Conservation (phyloP, 148 eudicot genomes). For the Chenopodium suecicum region DNA sequence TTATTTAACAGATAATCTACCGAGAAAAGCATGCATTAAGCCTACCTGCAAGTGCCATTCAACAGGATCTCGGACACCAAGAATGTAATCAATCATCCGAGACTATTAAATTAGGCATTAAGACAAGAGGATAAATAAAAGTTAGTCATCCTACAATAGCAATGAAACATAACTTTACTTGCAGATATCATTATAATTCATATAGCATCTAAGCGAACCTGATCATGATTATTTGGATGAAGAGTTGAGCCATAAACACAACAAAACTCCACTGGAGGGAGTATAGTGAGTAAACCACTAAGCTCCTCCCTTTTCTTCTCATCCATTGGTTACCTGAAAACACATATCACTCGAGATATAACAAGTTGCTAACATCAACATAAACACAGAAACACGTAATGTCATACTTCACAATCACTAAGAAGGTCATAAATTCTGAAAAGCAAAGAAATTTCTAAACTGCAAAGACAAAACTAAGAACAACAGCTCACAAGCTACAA, state of each 20-base stretch:
- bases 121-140: conserved; percentile 6
- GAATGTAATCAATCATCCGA: conserved; percentile 85
- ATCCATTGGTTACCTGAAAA: conserved; percentile 34
- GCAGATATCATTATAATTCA: background rate
- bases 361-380: background rate
- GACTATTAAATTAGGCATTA: conserved; percentile 37
- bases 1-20: conserved; percentile 3
- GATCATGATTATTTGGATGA: conserved; percentile 73
- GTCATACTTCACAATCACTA: background rate
- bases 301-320: conserved; percentile 39
- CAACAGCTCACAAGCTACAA: background rate
- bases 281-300: conserved; percentile 55
- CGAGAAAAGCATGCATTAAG: background rate
- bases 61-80: conserved; percentile 80
- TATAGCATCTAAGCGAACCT: conserved; percentile 41
- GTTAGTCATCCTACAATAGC: background rate
- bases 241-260: conserved; percentile 89
- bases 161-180: background rate
- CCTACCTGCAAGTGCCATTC: conserved; percentile 89
- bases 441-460: background rate
- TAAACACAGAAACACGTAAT: background rate
- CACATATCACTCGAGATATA: background rate
- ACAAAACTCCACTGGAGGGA: conserved; percentile 93
- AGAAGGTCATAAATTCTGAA: background rate
- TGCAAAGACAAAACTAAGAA: background rate